Conservation (phyloP, 331 rosid genomes). For the Erythrophleum ivorense region DNA sequence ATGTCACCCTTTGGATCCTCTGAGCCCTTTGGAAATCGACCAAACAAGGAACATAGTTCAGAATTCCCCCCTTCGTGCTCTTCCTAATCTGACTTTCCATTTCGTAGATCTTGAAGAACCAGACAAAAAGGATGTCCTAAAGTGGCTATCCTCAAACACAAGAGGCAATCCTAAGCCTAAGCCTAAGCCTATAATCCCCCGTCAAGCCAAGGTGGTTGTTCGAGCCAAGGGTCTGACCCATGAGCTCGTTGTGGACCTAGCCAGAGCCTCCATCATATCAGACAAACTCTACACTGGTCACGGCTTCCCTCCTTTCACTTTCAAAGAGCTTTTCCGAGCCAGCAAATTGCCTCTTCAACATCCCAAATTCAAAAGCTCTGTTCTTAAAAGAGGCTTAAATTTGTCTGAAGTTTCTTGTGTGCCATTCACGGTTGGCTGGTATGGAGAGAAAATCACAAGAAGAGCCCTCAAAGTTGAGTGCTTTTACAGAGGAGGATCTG, state of each 20-base stretch:
- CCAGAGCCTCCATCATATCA: conserved; percentile 52
- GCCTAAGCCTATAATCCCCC: conserved; percentile 47
- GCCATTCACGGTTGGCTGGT: conserved; percentile 85
- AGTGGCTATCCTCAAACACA: conserved; percentile 63
- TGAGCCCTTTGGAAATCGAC: conserved; percentile 65
- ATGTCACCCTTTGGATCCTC: conserved; percentile 85
- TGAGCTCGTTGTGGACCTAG: conserved; percentile 68
- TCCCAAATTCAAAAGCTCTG: conserved; percentile 63
- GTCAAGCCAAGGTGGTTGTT: conserved; percentile 72
- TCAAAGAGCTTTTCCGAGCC: conserved; percentile 65
- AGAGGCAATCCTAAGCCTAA: conserved; percentile 15
- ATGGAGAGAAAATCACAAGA: conserved; percentile 60
- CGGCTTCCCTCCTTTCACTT: conserved; percentile 81
- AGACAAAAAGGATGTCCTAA: conserved; percentile 65
- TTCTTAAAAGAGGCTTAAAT: conserved; percentile 64
- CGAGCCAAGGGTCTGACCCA: conserved; percentile 66
- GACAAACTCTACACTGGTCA: conserved; percentile 63
- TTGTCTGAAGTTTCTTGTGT: conserved; percentile 81
- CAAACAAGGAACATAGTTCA: conserved; percentile 56
- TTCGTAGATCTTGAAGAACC: conserved; percentile 80
- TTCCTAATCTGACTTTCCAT: conserved; percentile 73
- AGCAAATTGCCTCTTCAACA: no score
- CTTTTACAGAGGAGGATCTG: conserved; percentile 67
- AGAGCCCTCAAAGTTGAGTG: conserved; percentile 73
- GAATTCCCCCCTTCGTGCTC: conserved; percentile 60